Evolutionary conservation across 805 yeast species (phyloP), one percentile per base, ranked within the genome.

Genomic region (Lachancea dasiensis): DNA sequence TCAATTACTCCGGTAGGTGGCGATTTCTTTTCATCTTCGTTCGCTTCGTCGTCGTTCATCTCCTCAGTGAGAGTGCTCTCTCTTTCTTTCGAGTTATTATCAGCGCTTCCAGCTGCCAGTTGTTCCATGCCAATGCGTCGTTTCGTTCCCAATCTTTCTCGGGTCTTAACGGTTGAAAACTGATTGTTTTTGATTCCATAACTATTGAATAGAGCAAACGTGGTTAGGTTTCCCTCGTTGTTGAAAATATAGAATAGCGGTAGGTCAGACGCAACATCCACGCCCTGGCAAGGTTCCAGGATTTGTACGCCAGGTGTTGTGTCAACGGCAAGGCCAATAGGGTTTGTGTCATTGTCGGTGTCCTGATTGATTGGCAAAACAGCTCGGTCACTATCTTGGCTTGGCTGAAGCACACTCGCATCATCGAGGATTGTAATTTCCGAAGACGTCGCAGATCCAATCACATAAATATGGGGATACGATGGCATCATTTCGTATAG

Each of bases 351-450:
- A 35, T 72, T 79, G 31, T 73, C 79, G 1, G 79, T 64, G 2
- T 68, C 79, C 6, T 75, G 79, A 51, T 75, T 75, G 48, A 85
- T 64, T 1, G 95, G 95, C 45, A 86, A 64, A 18, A 76, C 70
- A 0, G 95, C 95, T 34, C 83, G 69, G 49, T 75, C 77, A 3
- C 79, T 66, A 51, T 87, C 96, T 48, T 81, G 82, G 3, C 72
- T 58, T 6, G 79, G 79, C 21, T 63, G 63, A 1, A 80, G 50
- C 3, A 65, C 52, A 14, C 59, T 57, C 0, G 47, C 33, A 1
- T 62, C 48, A 2, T 75, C 65, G 18, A 72, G 41, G 1, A 79
- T 60, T 6, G 73, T 60, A 11, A 83, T 51, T 38, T 84, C 95
- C 3, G 83, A 68, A 0, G 92, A 75, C 17, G 76, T 69, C 0